A percentile compares a stretch with the other conserved stretches of the same genome.
phyloP scores from a whole-genome alignment of 106 monocot species.

The Apostasia shenzhenica region DNA sequence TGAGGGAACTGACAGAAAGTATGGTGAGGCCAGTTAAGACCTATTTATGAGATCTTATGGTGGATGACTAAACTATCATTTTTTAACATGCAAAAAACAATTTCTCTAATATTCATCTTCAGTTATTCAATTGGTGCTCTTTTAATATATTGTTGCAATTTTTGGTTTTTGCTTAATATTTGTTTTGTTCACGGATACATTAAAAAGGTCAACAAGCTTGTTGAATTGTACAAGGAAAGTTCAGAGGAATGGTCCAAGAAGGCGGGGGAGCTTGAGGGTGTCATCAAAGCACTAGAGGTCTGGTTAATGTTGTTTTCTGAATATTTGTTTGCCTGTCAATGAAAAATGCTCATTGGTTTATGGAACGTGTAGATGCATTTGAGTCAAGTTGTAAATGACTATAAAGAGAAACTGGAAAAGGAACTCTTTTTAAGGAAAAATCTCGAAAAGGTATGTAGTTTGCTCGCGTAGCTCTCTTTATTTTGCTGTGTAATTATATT shows the following conservation, averaged over 20 bases:
- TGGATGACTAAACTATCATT: too few relatives aligned
- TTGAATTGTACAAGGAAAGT: constrained; percentile 85
- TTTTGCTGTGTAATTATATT: too few relatives aligned
- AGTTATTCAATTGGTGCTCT: too few relatives aligned
- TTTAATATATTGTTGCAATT: too few relatives aligned
- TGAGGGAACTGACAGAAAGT: too few relatives aligned
- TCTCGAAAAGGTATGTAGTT: constrained; percentile 55
- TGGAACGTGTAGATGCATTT: constrained; percentile 58
- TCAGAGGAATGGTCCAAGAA: constrained; percentile 95
- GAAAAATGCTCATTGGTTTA: neutral
- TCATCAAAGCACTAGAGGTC: constrained; percentile 94
- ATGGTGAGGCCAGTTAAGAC: too few relatives aligned
- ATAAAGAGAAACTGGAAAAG: constrained; percentile 79
- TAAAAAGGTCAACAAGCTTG: constrained; percentile 73
- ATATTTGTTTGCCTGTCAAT: too few relatives aligned
- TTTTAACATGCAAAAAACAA: too few relatives aligned
- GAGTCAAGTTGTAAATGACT: constrained; percentile 76
- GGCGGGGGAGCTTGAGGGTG: constrained; percentile 91
- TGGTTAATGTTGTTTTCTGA: neutral
- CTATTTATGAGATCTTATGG: too few relatives aligned
- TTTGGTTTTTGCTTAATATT: neutral
- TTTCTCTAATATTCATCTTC: too few relatives aligned
- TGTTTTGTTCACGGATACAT: neutral
- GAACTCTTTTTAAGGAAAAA: constrained; percentile 45
- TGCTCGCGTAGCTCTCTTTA: too few relatives aligned